phyloP scores from a whole-genome alignment of 352 stramenopile genomes.

The Blastocystis sp. region DNA sequence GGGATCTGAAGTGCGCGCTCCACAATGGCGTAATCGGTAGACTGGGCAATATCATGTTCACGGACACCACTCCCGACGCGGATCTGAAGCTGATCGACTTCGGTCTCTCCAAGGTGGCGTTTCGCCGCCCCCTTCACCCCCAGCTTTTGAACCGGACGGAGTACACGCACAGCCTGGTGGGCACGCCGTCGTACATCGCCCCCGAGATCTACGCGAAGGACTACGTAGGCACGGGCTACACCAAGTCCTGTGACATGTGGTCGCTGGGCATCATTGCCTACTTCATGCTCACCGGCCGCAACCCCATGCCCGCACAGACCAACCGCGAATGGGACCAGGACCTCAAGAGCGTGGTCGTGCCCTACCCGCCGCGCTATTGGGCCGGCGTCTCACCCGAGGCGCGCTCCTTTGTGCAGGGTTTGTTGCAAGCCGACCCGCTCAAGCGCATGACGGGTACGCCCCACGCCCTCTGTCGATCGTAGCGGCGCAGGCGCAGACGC shows the following conservation, averaged over 20 bases:
- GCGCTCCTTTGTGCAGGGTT: conserved; percentile 18
- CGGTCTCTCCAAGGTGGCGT: conserved; percentile 56
- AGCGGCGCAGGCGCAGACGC: conserved; percentile 37
- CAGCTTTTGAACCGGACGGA: not conserved
- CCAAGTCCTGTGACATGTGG: conserved; percentile 65
- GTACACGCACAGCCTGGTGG: conserved; percentile 54
- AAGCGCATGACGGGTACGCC: conserved; percentile 15
- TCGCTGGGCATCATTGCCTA: conserved; percentile 52
- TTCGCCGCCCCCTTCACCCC: not conserved
- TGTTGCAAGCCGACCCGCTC: conserved; percentile 31
- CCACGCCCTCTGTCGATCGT: not conserved
- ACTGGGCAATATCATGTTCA: conserved; percentile 63
- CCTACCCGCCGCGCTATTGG: conserved; percentile 39
- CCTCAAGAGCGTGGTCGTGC: not conserved
- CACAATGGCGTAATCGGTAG: not conserved
- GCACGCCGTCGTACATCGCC: conserved; percentile 61
- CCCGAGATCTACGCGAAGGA: conserved; percentile 50
- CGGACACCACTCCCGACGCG: conserved; percentile 44
- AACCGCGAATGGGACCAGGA: not conserved
- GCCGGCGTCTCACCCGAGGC: not conserved
- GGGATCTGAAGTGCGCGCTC: conserved; percentile 40
- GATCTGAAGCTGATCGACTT: conserved; percentile 69
- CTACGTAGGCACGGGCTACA: conserved; percentile 36
- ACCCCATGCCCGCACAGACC: conserved; percentile 15
- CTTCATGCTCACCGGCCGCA: conserved; percentile 53